A percentile compares a stretch with the other conserved stretches of the same genome.
Conservation (phyloP, 2,329 filamentous ascomycete genomes). For the Dichotomopilus funicola region DNA sequence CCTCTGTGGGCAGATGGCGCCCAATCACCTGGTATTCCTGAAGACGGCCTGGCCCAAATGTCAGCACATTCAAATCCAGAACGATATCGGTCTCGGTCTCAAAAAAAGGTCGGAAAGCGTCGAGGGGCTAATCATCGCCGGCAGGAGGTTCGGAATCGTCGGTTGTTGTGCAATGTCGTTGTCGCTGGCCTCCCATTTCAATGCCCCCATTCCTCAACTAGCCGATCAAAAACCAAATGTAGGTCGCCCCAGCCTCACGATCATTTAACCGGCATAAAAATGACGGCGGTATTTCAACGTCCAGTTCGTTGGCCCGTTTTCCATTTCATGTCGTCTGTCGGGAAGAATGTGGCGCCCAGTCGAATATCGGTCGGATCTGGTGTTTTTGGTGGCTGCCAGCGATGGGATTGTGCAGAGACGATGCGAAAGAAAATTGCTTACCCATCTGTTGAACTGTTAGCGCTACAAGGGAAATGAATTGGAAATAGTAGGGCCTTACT, state of each 20-base stretch:
- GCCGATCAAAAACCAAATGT: too few species aligned
- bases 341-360: background rate
- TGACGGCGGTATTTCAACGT: too few species aligned
- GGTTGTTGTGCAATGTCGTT: background rate
- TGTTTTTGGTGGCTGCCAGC: conserved; percentile 3
- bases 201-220: too few species aligned
- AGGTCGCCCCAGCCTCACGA: too few species aligned
- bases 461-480: background rate
- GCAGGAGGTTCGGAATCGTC: background rate
- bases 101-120: background rate
- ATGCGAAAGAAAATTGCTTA: conserved; percentile 39
- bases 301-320: too few species aligned
- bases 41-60: conserved; percentile 73
- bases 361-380: background rate
- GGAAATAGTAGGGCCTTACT: conserved; percentile 36
- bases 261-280: too few species aligned
- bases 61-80: conserved; percentile 11
- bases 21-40: conserved; percentile 99
- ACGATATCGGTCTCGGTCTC: too few species aligned
- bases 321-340: background rate
- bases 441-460: conserved; percentile 45
- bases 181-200: too few species aligned
- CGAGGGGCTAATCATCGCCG: background rate
- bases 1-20: conserved; percentile 96
- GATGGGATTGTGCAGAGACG: conserved; percentile 7